Conservation (phyloP, 2,329 filamentous ascomycete genomes). For the Colletotrichum endophyticum region DNA sequence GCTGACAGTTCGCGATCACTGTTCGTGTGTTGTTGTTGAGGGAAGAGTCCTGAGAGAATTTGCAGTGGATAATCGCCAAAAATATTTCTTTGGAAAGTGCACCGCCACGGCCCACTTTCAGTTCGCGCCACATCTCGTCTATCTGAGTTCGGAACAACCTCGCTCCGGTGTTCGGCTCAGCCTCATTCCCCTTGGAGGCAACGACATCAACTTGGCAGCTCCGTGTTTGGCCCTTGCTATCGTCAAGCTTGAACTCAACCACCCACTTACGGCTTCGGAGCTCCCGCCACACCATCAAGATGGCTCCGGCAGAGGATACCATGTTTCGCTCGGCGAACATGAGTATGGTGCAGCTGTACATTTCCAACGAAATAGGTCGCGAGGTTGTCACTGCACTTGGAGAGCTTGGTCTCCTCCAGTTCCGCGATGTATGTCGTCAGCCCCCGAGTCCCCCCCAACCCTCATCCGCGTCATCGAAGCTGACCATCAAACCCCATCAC, state of each 20-base stretch:
- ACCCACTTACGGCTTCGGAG: constrained; percentile 21
- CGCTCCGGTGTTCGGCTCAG: not conserved
- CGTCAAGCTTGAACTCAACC: constrained; percentile 20
- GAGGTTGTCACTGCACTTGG: constrained; percentile 97
- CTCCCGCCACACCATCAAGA: constrained; percentile 38
- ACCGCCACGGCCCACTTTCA: constrained; percentile 3
- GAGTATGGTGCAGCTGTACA: constrained; percentile 99
- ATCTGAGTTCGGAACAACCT: not conserved
- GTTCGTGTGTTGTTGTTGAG: not conserved
- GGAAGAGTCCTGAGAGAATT: not conserved
- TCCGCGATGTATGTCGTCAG: constrained; percentile 80
- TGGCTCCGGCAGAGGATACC: constrained; percentile 80
- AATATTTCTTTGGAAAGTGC: not conserved
- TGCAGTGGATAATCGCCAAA: not conserved
- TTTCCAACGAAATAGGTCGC: constrained; percentile 97
- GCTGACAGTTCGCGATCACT: not conserved
- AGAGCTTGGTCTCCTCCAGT: constrained; percentile 95
- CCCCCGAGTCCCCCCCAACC: constrained; percentile 3
- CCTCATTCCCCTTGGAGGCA: constrained; percentile 13
- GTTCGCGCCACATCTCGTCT: not conserved
- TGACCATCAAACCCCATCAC: constrained; percentile 23
- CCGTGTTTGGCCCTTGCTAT: constrained; percentile 6
- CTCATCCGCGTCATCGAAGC: constrained; percentile 15
- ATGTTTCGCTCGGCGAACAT: constrained; percentile 99
- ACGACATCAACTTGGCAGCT: constrained; percentile 26